These are phyloP conservation scores for Metschnikowia proteae DNA, from an alignment of 805 yeast genomes.

Conservation along the genomic window DNA sequence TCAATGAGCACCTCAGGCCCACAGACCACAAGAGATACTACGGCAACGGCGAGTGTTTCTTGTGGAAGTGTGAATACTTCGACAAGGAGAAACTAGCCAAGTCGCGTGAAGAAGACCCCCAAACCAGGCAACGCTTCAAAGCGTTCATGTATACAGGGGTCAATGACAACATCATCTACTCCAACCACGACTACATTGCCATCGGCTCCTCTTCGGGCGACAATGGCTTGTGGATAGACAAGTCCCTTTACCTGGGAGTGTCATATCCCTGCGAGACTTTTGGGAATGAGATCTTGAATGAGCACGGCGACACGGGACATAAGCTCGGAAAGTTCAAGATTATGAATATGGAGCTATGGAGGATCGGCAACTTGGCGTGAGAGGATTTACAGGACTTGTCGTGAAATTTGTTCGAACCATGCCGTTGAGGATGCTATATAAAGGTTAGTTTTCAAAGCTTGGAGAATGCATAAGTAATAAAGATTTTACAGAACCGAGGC, in stretches of 20 bases:
- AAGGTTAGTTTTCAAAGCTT: constrained; percentile 1
- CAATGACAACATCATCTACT: constrained; percentile 81
- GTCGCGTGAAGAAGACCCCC: constrained; percentile 9
- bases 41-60: constrained; percentile 94
- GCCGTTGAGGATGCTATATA: constrained; percentile 49
- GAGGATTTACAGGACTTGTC: background rate
- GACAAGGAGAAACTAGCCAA: constrained; percentile 12
- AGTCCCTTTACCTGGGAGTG: constrained; percentile 69
- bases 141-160: constrained; percentile 87
- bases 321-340: constrained; percentile 61
- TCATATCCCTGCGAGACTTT: constrained; percentile 77
- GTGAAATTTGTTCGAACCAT: constrained; percentile 24
- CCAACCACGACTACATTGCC: constrained; percentile 71
- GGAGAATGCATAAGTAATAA: constrained; percentile 4
- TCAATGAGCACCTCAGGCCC: constrained; percentile 69
- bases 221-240: constrained; percentile 87
- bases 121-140: constrained; percentile 43
- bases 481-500: background rate
- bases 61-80: constrained; percentile 71
- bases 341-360: constrained; percentile 82
- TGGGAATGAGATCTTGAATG: constrained; percentile 74
- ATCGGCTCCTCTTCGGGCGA: constrained; percentile 93
- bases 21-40: constrained; percentile 71
- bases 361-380: constrained; percentile 44
- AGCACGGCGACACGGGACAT: constrained; percentile 16